Evolutionary conservation across 2,329 filamentous ascomycete species (phyloP).

Genomic region (Monilinia polystroma): DNA sequence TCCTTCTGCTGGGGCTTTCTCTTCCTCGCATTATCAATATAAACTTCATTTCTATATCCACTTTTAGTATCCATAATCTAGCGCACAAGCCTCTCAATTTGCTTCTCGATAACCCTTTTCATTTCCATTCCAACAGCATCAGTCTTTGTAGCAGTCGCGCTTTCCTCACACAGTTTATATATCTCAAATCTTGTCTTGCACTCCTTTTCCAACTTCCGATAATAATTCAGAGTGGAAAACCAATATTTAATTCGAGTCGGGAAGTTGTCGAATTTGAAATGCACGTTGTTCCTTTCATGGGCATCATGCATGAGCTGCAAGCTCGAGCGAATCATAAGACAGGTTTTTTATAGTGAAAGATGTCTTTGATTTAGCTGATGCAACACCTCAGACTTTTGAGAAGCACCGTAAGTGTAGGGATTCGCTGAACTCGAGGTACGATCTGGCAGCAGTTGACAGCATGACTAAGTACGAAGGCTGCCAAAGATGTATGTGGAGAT

Average conservation of each 20-base stretch:
- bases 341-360: neutral
- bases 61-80: too few species aligned
- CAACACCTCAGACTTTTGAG: neutral
- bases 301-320: neutral
- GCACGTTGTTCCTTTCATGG: too few species aligned
- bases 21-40: neutral
- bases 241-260: neutral
- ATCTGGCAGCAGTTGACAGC: neutral
- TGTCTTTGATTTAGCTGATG: neutral
- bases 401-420: neutral
- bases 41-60: too few species aligned
- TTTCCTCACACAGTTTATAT: neutral
- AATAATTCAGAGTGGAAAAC: too few species aligned
- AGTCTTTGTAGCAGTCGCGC: neutral
- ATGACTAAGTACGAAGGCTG: too few species aligned
- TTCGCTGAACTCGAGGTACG: neutral
- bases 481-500: neutral
- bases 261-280: neutral
- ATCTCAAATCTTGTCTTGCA: neutral
- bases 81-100: neutral
- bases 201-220: neutral
- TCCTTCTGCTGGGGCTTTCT: neutral
- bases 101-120: neutral
- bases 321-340: neutral
- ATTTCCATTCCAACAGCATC: neutral